phyloP scores from a whole-genome alignment of 352 stramenopile species.

The Pythium plurisporium region DNA sequence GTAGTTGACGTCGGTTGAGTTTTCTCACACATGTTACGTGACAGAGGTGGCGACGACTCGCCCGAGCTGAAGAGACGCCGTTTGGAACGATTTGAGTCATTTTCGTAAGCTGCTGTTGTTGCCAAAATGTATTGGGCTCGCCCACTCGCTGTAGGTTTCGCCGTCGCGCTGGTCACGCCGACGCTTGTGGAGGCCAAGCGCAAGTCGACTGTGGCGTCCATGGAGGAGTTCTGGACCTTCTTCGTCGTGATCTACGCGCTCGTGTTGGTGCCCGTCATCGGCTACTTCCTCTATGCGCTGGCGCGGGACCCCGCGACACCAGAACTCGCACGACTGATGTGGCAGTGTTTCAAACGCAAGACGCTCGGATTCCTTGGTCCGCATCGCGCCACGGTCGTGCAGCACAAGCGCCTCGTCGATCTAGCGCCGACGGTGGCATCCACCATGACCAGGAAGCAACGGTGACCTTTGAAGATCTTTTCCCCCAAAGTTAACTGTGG shows the following conservation, averaged over 20 bases:
- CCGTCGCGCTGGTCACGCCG: neutral
- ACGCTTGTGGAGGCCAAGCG: constrained; percentile 8
- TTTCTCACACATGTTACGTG: too few species aligned
- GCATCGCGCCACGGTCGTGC: neutral
- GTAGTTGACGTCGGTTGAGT: too few species aligned
- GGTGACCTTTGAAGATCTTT: constrained; percentile 6
- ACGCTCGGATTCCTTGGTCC: constrained; percentile 24
- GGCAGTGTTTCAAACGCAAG: constrained; percentile 26
- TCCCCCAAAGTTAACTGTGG: constrained; percentile 6
- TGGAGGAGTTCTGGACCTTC: constrained; percentile 44
- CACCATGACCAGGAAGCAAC: too few species aligned
- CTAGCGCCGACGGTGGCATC: too few species aligned
- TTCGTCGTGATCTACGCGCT: constrained; percentile 31
- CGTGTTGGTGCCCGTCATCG: constrained; percentile 35
- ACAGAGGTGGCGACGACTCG: too few species aligned
- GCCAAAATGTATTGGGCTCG: neutral
- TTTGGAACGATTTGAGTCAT: neutral
- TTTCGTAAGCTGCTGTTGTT: neutral
- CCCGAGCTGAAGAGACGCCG: constrained; percentile 1
- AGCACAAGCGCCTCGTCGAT: constrained; percentile 12
- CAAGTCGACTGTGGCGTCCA: constrained; percentile 29
- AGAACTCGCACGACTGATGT: constrained; percentile 26
- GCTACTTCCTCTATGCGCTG: constrained; percentile 27
- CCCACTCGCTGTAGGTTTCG: neutral
- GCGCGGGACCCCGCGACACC: constrained; percentile 25